These are phyloP conservation scores for Hypoxylon fragiforme DNA, from an alignment of 495 filamentous ascomycete genomes.

Conservation along the genomic window DNA sequence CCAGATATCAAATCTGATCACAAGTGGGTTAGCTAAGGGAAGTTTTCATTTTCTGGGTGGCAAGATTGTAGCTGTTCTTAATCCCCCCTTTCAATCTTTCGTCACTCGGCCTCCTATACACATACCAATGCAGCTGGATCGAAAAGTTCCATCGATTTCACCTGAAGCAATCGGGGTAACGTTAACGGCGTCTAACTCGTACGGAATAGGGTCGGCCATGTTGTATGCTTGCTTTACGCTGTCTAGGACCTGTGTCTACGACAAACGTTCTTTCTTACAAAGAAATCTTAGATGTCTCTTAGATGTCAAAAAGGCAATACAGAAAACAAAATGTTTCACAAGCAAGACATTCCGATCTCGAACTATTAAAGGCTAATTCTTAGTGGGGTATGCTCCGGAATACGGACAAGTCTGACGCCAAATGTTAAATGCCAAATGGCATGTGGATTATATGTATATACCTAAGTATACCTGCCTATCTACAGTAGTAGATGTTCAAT, in stretches of 20 bases:
- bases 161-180: slow-evolving; percentile 54
- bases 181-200: slow-evolving; percentile 52
- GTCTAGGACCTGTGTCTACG: background rate
- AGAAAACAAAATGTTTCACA: slow-evolving; percentile 3
- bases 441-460: background rate
- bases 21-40: slow-evolving; percentile 16
- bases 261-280: no score
- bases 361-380: slow-evolving; percentile 9
- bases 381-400: slow-evolving; percentile 31
- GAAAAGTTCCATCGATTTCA: slow-evolving; percentile 73
- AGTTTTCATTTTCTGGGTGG: background rate
- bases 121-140: slow-evolving; percentile 68
- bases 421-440: background rate
- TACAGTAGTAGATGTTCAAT: no score
- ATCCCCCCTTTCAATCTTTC: background rate
- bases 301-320: no score
- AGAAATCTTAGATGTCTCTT: no score
- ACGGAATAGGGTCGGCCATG: slow-evolving; percentile 44
- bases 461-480: no score
- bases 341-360: slow-evolving; percentile 26
- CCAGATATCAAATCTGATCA: slow-evolving; percentile 72
- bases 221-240: slow-evolving; percentile 1
- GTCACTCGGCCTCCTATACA: slow-evolving; percentile 8
- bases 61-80: background rate
- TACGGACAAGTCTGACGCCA: slow-evolving; percentile 23